Base-by-base conservation (phyloP, 164 flowering plant genomes). In the Magnolia kwangsiensis region DNA sequence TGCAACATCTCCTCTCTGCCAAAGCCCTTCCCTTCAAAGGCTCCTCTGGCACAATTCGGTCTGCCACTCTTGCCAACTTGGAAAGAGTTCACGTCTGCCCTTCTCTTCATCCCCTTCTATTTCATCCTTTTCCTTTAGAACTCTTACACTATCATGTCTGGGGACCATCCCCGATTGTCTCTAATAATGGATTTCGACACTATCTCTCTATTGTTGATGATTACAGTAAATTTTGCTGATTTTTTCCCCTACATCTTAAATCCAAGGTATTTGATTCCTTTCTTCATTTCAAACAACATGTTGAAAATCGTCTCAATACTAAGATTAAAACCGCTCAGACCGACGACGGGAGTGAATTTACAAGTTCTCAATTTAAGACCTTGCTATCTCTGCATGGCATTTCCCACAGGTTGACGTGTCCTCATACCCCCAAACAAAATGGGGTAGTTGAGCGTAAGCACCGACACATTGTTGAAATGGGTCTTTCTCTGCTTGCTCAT, bases 131-230 rank as follows among this genome's bases (percentile, higher is more conserved):
- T 45, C 72, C 72, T 14, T 69, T 69, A 23, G 50, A 18, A 23
- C 9, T 31, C 16, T 9, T 69, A 16, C 72, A 27, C n/a, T 74
- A 8, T n/a, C 59, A 74, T 23, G 1, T 74, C 19, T 74, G 76
- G 76, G 70, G 59, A 24, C 55, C 67, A 4, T 50, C 75, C 19
- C 55, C 75, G 5, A 24, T 63, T 37, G 7, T 3, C 55, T 63
- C 69, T 18, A 21, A 8, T 63, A 14, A 65, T 23, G 29, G 58
- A 18, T 65, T n/a, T 4, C 21, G 27, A 3, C 64, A 31, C 16
- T 74, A 64, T 65, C 29, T 74, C 9, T 27, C n/a, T 8, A 63
- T 74, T 64, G 27, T 65, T 5, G 76, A 74, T 64, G 70, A 73
- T 11, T 64, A 0, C 19, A 63, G n/a, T 3, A 3, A 24, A 4